Conservation (phyloP, 2,329 filamentous ascomycete genomes). For the Penicillium psychrosexuale region DNA sequence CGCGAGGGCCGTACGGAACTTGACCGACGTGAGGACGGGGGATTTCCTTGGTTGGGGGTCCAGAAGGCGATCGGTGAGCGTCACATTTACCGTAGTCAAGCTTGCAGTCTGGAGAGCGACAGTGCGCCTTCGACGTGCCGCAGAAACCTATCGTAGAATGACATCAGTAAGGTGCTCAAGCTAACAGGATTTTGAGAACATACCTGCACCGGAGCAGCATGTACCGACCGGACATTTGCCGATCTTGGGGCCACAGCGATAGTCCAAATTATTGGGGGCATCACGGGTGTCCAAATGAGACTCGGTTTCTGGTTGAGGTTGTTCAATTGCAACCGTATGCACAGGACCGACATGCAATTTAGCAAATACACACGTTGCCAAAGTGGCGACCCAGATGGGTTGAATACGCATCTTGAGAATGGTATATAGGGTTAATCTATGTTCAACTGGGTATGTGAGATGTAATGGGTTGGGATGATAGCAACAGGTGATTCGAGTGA, state of each 20-base stretch:
- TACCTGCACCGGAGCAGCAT: conserved; percentile 42
- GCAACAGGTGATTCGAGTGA: not conserved
- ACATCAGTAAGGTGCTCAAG: not conserved
- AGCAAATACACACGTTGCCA: conserved; percentile 11
- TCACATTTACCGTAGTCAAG: conserved; percentile 42
- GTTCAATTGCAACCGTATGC: not conserved
- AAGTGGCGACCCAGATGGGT: not conserved
- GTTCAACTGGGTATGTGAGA: not conserved
- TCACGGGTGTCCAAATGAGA: conserved; percentile 14
- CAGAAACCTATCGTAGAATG: conserved; percentile 34
- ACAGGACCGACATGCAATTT: not conserved
- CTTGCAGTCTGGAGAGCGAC: conserved; percentile 41
- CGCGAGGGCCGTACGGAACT: conserved; percentile 36
- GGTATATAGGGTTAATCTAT: conserved; percentile 2
- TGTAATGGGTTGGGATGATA: not conserved
- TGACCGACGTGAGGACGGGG: conserved; percentile 36
- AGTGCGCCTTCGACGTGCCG: conserved; percentile 37
- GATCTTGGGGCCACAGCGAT: conserved; percentile 35
- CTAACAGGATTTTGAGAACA: conserved; percentile 3
- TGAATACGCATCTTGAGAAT: conserved; percentile 1
- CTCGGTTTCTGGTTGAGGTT: not conserved
- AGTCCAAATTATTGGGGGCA: conserved; percentile 15
- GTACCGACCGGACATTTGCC: conserved; percentile 35
- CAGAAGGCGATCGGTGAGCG: conserved; percentile 34
- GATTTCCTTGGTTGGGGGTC: conserved; percentile 35